Conservation (phyloP, 2,329 filamentous ascomycete genomes). For the Penicillium sp. region DNA sequence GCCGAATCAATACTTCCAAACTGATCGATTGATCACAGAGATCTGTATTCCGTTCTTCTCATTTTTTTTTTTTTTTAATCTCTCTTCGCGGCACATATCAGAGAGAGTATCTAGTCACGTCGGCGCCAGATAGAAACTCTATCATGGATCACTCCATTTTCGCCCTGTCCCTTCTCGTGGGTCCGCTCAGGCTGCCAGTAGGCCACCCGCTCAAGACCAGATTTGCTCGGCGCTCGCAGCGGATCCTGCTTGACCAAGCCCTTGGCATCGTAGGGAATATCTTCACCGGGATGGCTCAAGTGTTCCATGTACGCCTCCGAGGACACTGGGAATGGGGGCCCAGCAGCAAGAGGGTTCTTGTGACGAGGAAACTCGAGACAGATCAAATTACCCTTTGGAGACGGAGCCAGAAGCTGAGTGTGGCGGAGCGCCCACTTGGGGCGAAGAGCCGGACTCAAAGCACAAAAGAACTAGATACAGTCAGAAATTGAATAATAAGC, state of each 20-base stretch:
- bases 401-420: constrained; percentile 53
- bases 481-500: constrained; percentile 5
- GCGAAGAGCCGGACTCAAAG: constrained; percentile 56
- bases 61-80: too few relatives aligned
- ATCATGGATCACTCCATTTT: constrained; percentile 42
- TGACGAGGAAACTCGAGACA: constrained; percentile 77
- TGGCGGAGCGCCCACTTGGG: constrained; percentile 59
- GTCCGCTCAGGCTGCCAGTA: constrained; percentile 59
- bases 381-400: constrained; percentile 52
- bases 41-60: not conserved
- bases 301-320: constrained; percentile 71
- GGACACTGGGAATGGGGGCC: constrained; percentile 72
- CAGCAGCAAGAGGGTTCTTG: constrained; percentile 64
- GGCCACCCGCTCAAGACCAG: constrained; percentile 48
- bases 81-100: too few relatives aligned
- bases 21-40: not conserved
- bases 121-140: constrained; percentile 46
- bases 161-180: constrained; percentile 54
- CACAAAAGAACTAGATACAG: constrained; percentile 58
- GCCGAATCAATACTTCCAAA: not conserved
- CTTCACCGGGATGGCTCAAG: constrained; percentile 67
- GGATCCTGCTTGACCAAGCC: constrained; percentile 52
- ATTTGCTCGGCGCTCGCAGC: constrained; percentile 42
- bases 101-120: constrained; percentile 22
- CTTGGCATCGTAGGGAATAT: constrained; percentile 61